These are phyloP conservation scores for Onygena corvina DNA, from an alignment of 2,329 filamentous ascomycete species.

Conservation along the genomic window DNA sequence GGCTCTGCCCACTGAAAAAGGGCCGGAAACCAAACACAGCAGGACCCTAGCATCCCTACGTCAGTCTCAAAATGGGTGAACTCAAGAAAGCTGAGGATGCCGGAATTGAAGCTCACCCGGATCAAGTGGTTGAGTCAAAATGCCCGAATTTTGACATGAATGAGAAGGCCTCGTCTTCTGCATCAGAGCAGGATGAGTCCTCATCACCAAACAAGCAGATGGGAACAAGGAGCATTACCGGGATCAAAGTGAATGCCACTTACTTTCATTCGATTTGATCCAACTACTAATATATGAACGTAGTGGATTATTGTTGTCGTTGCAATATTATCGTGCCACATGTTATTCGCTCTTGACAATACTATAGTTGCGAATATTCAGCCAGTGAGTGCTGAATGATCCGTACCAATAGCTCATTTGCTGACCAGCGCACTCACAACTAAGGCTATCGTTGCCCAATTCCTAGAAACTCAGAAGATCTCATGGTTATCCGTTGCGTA, in stretches of 20 bases:
- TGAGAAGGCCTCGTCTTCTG: background rate
- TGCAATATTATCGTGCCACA: background rate
- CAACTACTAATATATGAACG: background rate
- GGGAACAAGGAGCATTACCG: background rate
- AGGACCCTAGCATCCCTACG: too few relatives aligned
- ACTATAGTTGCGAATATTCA: slow-evolving; percentile 20
- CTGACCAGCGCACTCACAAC: background rate
- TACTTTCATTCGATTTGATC: background rate
- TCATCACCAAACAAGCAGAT: background rate
- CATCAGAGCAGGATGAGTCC: background rate
- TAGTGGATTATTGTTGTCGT: background rate
- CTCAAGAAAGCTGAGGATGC: background rate
- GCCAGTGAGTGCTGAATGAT: slow-evolving; percentile 15
- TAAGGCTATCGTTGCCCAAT: slow-evolving; percentile 27
- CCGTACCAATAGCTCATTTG: background rate
- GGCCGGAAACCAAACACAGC: too few relatives aligned
- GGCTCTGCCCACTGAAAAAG: background rate
- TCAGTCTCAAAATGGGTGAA: background rate
- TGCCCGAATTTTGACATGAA: background rate
- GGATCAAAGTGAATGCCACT: background rate
- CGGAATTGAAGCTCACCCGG: too few relatives aligned
- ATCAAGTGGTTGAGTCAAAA: background rate
- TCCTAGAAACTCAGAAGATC: slow-evolving; percentile 30
- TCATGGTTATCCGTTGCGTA: slow-evolving; percentile 32
- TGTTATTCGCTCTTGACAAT: slow-evolving; percentile 1